Evolutionary conservation across 2,329 filamentous ascomycete genomes (phyloP).

Genomic region (Mariannaea elegans): DNA sequence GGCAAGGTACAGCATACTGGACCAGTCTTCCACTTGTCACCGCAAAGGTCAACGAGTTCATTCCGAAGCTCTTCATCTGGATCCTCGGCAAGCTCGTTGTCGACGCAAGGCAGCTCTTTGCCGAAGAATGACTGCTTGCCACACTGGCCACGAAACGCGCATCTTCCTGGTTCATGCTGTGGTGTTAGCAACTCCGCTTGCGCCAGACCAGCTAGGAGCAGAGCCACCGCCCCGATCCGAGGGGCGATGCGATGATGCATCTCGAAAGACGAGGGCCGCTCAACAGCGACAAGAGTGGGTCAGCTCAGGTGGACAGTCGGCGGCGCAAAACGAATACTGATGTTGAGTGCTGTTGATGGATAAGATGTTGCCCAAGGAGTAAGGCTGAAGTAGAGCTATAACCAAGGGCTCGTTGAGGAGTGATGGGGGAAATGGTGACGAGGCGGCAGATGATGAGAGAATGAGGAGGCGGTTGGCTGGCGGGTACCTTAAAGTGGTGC

Average conservation of each 20-base stretch:
- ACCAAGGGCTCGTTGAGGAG: background rate
- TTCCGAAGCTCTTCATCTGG: slow-evolving; percentile 77
- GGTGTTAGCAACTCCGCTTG: slow-evolving; percentile 52
- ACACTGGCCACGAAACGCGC: slow-evolving; percentile 90
- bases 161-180: slow-evolving; percentile 86
- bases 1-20: slow-evolving; percentile 85
- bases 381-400: background rate
- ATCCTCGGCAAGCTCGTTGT: slow-evolving; percentile 83
- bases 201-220: slow-evolving; percentile 41
- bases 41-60: slow-evolving; percentile 86
- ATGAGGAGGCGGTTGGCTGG: slow-evolving; percentile 5
- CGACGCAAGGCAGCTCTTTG: slow-evolving; percentile 87
- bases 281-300: slow-evolving; percentile 22
- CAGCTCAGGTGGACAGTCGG: slow-evolving; percentile 17
- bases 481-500: slow-evolving; percentile 3
- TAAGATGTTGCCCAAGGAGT: slow-evolving; percentile 13
- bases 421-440: background rate
- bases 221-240: slow-evolving; percentile 43
- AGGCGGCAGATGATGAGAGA: slow-evolving; percentile 12
- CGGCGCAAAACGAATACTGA: slow-evolving; percentile 4
- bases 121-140: slow-evolving; percentile 92
- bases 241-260: slow-evolving; percentile 47
- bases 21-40: slow-evolving; percentile 83
- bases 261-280: slow-evolving; percentile 32
- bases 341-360: slow-evolving; percentile 21